These are phyloP conservation scores for Stachybotrys chartarum DNA, from an alignment of 2,329 filamentous ascomycete genomes.

Conservation along the genomic window DNA sequence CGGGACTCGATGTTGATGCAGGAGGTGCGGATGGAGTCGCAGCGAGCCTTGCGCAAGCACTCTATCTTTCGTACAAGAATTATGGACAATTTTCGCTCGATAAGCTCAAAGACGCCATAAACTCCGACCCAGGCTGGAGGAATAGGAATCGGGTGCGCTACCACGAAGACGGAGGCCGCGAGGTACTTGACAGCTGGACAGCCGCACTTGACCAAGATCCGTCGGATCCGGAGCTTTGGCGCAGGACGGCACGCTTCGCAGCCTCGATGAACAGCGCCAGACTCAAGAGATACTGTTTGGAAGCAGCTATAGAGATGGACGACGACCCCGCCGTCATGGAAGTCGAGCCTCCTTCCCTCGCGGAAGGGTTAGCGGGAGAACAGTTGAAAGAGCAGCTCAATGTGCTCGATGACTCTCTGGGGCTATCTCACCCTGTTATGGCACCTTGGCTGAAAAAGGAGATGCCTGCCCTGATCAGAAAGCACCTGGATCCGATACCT, in stretches of 20 bases:
- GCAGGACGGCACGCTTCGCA: constrained; percentile 50
- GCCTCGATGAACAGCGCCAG: constrained; percentile 49
- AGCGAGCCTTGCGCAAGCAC: constrained; percentile 77
- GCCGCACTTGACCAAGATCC: constrained; percentile 57
- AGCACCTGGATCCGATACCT: constrained; percentile 53
- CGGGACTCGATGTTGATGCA: constrained; percentile 47
- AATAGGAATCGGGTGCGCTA: constrained; percentile 18
- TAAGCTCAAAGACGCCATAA: constrained; percentile 23
- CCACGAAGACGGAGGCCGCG: constrained; percentile 25
- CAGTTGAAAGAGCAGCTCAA: constrained; percentile 50
- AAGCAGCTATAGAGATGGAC: constrained; percentile 60
- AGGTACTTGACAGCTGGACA: constrained; percentile 49
- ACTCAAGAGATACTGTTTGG: constrained; percentile 54
- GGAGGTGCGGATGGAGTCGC: constrained; percentile 65
- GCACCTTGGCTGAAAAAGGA: constrained; percentile 45
- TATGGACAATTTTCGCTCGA: constrained; percentile 90
- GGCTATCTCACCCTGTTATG: constrained; percentile 55
- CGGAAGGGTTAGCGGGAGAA: constrained; percentile 56
- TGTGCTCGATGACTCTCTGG: constrained; percentile 46
- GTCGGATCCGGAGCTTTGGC: constrained; percentile 61
- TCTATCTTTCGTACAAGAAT: constrained; percentile 94
- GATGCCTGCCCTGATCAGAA: constrained; percentile 43
- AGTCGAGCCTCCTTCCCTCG: constrained; percentile 54
- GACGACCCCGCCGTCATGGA: constrained; percentile 58
- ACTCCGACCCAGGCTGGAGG: constrained; percentile 46